phyloP scores from a whole-genome alignment of 202 grass and related monocot species.

The Zoysia matrella region DNA sequence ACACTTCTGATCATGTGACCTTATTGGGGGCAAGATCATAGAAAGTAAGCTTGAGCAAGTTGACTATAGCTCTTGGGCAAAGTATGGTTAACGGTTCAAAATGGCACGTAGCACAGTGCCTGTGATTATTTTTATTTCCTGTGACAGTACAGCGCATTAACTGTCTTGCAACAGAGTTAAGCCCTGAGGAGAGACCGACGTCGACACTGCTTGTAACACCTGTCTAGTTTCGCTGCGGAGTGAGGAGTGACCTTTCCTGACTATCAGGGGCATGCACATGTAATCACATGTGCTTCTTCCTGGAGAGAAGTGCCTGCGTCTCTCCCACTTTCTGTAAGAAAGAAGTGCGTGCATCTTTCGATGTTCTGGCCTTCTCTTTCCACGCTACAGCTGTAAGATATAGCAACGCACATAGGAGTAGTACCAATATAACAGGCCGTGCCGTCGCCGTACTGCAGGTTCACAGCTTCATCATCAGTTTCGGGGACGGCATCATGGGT shows the following conservation, averaged over 20 bases:
- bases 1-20: not conserved
- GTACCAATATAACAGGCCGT: not conserved
- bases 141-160: not conserved
- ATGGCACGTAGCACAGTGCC: not conserved
- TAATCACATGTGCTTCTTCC: not conserved
- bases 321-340: not conserved
- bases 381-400: not conserved
- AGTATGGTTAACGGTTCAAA: not conserved
- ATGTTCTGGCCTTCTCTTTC: conserved; percentile 6
- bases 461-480: not conserved
- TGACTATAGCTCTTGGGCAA: not conserved
- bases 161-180: not conserved
- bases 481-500: not conserved
- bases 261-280: not conserved
- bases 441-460: not conserved
- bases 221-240: too few relatives aligned
- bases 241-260: too few relatives aligned
- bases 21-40: not conserved
- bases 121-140: not conserved
- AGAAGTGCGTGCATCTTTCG: not conserved
- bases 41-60: not conserved
- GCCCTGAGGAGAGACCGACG: not conserved
- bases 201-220: not conserved
- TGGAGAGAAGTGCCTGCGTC: not conserved
- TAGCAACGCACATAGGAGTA: too few relatives aligned